Base-by-base conservation (phyloP, 106 monocot species). In the Dendrobium huoshanense region DNA sequence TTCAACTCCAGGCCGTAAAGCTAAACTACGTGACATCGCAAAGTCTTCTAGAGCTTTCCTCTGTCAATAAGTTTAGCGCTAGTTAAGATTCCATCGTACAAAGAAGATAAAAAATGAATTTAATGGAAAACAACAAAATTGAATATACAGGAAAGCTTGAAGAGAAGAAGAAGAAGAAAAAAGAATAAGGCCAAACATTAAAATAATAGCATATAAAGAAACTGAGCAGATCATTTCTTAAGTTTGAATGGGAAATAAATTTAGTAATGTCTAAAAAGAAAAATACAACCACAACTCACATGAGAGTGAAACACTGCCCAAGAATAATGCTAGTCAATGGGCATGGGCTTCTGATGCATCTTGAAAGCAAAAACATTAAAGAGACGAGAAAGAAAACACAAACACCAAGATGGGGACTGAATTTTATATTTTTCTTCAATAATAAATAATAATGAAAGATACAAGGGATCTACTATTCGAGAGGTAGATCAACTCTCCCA, bases 1-100 rank as follows among this genome's bases (percentile, higher is more conserved):
- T 70, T 98, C 92, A 78, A 91, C 94, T 81, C 98, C 94, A 86
- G 94, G 95, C 33, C 92, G 92, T 79, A 94, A 85, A 76, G 91
- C 80, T 49, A 95, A 84, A 78, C 78, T 88, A 77, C 88, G 84
- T 80, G 98, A 92, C 54, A 82, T 73, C 2, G 80, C 86, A 88
- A 86, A 83, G 29, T 91, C 95, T 81, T 95, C 92, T 79, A 98
- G 86, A 81, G 91, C 89, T 80, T 89, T 88, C 68, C 72, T 41
- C 98, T 98, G 91, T 19, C 24, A 88, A 82, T 41, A 91, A 80
- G 27, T 20, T 76, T 64, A 56, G 64, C 25, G 24, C 22, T 65
- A 8, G 25, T n/a, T 61, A 61, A 65, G n/a, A 25, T 65, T n/a
- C n/a, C n/a, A 65, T 65, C 24, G 25, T 65, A 65, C 22, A 65